Percentiles rank a stretch among this genome's conserved stretches.
phyloP scores from a whole-genome alignment of 176 grass and related monocot genomes.

The Triticum urartu region DNA sequence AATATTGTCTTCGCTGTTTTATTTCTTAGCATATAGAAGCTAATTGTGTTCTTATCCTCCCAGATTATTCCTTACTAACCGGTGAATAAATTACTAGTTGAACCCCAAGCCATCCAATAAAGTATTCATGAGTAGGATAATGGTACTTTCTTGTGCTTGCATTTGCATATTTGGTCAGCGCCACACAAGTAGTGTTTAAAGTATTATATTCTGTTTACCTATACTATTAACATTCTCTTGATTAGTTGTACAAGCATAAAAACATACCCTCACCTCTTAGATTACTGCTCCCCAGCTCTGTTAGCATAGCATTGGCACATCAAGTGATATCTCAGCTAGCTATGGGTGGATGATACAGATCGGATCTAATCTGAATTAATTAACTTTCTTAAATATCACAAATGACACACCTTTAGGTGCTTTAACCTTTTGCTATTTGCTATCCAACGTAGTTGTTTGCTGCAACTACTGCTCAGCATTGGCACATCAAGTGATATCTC shows the following conservation, averaged over 20 bases:
- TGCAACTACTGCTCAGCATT: not conserved
- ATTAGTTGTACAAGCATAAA: conserved; percentile 1
- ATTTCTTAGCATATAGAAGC: not conserved
- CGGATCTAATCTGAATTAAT: not conserved
- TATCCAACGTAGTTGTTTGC: too few relatives aligned
- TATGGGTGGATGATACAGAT: not conserved
- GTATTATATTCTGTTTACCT: not conserved
- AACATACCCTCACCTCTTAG: not conserved
- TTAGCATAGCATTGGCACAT: not conserved
- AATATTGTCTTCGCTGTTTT: not conserved
- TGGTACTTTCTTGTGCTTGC: not conserved
- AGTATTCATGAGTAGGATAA: not conserved
- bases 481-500: not conserved
- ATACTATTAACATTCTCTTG: not conserved
- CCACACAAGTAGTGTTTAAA: not conserved
- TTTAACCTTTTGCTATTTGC: too few relatives aligned
- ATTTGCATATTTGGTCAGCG: not conserved
- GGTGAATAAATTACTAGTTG: not conserved
- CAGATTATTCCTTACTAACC: not conserved
- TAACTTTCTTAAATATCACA: conserved; percentile 18
- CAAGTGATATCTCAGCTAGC: not conserved
- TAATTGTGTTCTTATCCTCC: not conserved
- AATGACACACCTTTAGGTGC: not conserved
- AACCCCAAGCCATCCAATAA: not conserved
- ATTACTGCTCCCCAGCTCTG: not conserved